These are phyloP conservation scores for Nannochloris sp. DNA, from an alignment of 139 green algal species.

Conservation along the genomic window DNA sequence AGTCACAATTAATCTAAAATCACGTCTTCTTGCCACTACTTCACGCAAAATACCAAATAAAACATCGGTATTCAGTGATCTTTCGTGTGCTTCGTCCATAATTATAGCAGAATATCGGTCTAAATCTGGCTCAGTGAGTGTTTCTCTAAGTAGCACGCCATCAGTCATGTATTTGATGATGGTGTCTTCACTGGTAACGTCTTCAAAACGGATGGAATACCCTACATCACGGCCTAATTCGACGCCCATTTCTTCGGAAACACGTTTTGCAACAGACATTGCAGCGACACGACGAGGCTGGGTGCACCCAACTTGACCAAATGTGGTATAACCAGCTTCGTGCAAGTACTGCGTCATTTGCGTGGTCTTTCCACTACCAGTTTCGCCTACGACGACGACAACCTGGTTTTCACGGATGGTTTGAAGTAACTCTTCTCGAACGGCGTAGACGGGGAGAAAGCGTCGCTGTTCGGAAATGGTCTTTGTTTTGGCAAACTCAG, in stretches of 20 bases:
- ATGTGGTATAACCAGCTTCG: conserved; percentile 81
- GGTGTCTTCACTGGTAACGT: conserved; percentile 77
- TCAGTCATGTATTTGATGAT: conserved; percentile 94
- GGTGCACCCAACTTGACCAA: conserved; percentile 89
- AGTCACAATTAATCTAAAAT: conserved; percentile 97
- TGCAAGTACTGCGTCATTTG: conserved; percentile 95
- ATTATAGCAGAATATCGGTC: conserved; percentile 66
- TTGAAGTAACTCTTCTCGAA: conserved; percentile 78
- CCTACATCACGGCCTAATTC: conserved; percentile 55
- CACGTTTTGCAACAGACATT: conserved; percentile 95
- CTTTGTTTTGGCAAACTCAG: conserved; percentile 84
- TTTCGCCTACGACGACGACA: conserved; percentile 97
- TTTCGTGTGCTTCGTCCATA: conserved; percentile 91
- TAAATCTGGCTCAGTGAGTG: conserved; percentile 75
- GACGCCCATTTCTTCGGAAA: conserved; percentile 51
- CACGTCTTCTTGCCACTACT: conserved; percentile 68
- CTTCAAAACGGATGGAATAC: conserved; percentile 98
- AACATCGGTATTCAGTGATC: conserved; percentile 88
- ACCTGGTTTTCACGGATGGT: conserved; percentile 55
- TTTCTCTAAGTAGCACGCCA: conserved; percentile 92
- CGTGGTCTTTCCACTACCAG: conserved; percentile 95
- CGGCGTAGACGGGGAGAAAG: conserved; percentile 79
- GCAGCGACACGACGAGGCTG: conserved; percentile 93
- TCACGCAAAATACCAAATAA: conserved; percentile 89
- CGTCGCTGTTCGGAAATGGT: conserved; percentile 83